Base-by-base conservation (phyloP, 331 rosid species). In the Acacia pycnantha region DNA sequence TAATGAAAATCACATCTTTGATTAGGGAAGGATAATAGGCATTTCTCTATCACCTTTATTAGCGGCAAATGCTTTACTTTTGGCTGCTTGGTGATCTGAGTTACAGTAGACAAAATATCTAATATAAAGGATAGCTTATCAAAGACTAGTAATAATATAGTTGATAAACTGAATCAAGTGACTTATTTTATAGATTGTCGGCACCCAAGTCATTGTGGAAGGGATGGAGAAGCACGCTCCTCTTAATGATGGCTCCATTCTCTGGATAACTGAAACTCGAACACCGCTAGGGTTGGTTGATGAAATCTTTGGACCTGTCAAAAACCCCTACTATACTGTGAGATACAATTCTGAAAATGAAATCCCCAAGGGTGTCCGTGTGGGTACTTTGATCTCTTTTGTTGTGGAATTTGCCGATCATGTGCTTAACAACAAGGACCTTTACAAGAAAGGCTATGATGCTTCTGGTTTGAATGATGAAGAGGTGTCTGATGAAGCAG, bases 231-330 rank as follows among this genome's bases (percentile, higher is more conserved):
- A 91, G 88, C 99, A 96, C 78, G 87, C 69, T 37, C 98, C 98
- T 75, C 94, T 96, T 35, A 88, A 79, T 12, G 99, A 92, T 71
- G 99, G 97, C 51, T 93, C 99, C 41, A 85, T 93, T 85, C 89
- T 96, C 75, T 96, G 98, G 99, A 76, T 93, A 75, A 92, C 98
- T 9, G 93, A 91, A 82, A 79, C 86, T 69, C 82, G 85, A 83
- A 84, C 90, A 24, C 97, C 98, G 2, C 76, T 96, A 67, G 98
- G 99, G 66, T 79, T 94, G 73, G 78, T 96, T 48, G 98, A 96
- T 84, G 99, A 96, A 81, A 92, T 96, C 68, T 96, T 96, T 79
- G 99, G 99, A 65, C 99, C 98, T 43, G 98, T 96, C 54, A 89
- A 87, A 89, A 85, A 88, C 70, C 99, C 99, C 16, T 92, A 87